These are phyloP conservation scores for Colletotrichum neosansevieriae DNA, from an alignment of 2,329 filamentous ascomycete species.

Conservation along the genomic window DNA sequence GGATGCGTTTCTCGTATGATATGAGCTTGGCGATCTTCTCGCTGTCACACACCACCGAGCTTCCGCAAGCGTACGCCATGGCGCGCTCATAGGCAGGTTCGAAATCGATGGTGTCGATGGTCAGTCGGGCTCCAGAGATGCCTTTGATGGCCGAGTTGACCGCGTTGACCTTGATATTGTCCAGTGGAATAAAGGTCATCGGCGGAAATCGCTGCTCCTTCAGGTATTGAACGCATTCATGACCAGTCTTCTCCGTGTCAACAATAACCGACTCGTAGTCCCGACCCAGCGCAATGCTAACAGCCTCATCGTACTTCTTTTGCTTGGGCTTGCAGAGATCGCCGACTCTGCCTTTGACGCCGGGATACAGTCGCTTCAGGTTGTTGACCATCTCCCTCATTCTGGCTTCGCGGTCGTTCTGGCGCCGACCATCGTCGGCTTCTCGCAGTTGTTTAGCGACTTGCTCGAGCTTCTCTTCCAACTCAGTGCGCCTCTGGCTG, in stretches of 20 bases:
- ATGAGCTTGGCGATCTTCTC: constrained; percentile 89
- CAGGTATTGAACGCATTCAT: constrained; percentile 94
- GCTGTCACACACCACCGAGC: constrained; percentile 93
- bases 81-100: constrained; percentile 89
- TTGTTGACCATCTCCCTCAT: constrained; percentile 87
- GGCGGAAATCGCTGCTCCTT: constrained; percentile 89
- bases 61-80: constrained; percentile 94
- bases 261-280: constrained; percentile 96
- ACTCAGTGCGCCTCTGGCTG: constrained; percentile 84
- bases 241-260: constrained; percentile 92
- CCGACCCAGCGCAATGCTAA: constrained; percentile 90
- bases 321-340: constrained; percentile 96
- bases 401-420: constrained; percentile 83
- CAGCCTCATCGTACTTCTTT: constrained; percentile 94
- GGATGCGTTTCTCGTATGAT: constrained; percentile 85
- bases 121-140: constrained; percentile 85
- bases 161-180: constrained; percentile 96
- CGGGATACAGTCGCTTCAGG: constrained; percentile 90
- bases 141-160: constrained; percentile 92
- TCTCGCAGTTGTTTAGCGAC: constrained; percentile 84
- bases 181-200: constrained; percentile 94
- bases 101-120: constrained; percentile 96
- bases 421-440: constrained; percentile 85
- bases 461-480: constrained; percentile 91
- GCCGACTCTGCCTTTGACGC: constrained; percentile 89